Percentiles rank a stretch among this genome's conserved stretches.
Evolutionary conservation across 176 grass and related monocot genomes (phyloP).

Genomic region (Zoysia japonica): DNA sequence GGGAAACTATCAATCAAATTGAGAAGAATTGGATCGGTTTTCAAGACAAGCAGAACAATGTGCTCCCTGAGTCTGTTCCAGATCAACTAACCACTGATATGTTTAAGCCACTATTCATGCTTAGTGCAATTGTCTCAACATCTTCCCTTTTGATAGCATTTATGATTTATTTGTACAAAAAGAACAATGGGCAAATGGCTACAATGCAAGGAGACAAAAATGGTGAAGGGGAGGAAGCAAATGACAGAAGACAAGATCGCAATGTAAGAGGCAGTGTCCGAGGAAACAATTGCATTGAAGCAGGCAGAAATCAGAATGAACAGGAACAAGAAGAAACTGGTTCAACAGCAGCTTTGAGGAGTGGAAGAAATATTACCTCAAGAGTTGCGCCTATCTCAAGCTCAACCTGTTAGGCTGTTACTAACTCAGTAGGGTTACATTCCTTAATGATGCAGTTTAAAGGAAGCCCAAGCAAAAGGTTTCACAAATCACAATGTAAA

Average conservation of each 20-base stretch:
- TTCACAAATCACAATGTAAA: background rate
- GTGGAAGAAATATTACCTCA: background rate
- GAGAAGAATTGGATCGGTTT: slow-evolving; percentile 56
- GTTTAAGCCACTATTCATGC: slow-evolving; percentile 48
- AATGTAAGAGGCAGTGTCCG: background rate
- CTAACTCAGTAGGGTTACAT: background rate
- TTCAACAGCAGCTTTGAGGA: background rate
- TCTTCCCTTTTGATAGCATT: slow-evolving; percentile 16
- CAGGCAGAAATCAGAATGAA: background rate
- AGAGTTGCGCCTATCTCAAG: background rate
- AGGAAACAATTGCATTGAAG: background rate
- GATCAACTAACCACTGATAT: slow-evolving; percentile 40
- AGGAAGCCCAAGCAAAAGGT: background rate
- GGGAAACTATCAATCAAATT: slow-evolving; percentile 40
- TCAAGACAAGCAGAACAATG: slow-evolving; percentile 28
- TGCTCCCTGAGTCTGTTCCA: slow-evolving; percentile 34
- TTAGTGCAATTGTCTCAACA: slow-evolving; percentile 29
- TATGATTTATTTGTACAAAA: background rate
- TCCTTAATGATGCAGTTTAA: background rate
- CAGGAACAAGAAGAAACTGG: background rate
- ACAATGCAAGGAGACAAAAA: background rate
- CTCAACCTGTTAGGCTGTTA: background rate
- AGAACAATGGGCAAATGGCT: background rate
- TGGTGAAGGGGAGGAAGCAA: background rate
- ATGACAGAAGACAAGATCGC: slow-evolving; percentile 3